A percentile compares a stretch with the other conserved stretches of the same genome.
Conservation (phyloP, 2,329 filamentous ascomycete genomes). For the Colletotrichum truncatum region DNA sequence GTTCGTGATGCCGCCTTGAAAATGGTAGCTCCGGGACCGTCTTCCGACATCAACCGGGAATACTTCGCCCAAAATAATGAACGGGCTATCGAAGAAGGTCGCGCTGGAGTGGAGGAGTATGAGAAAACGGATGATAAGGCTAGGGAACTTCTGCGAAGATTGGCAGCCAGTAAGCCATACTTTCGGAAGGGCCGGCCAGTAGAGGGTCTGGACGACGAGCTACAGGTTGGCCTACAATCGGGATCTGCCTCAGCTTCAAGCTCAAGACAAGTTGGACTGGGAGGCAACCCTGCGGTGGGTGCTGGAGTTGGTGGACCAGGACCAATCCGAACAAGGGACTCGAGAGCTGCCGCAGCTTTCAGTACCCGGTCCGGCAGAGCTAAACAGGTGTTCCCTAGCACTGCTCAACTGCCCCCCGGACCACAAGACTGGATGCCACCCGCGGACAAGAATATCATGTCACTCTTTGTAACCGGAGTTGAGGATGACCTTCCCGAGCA, state of each 20-base stretch:
- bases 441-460: constrained; percentile 85
- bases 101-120: constrained; percentile 86
- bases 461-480: constrained; percentile 92
- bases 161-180: constrained; percentile 95
- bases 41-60: constrained; percentile 93
- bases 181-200: constrained; percentile 87
- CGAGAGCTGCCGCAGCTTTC: constrained; percentile 58
- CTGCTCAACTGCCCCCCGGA: constrained; percentile 79
- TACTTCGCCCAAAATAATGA: constrained; percentile 99
- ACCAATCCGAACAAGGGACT: constrained; percentile 81
- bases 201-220: constrained; percentile 59
- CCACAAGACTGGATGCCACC: constrained; percentile 90
- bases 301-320: constrained; percentile 72
- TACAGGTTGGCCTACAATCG: constrained; percentile 28
- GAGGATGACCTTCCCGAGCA: constrained; percentile 96
- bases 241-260: constrained; percentile 43
- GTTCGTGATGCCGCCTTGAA: constrained; percentile 96
- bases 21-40: constrained; percentile 94
- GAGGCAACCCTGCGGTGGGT: constrained; percentile 59
- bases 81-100: constrained; percentile 91
- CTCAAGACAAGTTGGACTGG: constrained; percentile 14
- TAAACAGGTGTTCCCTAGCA: constrained; percentile 71
- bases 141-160: constrained; percentile 81
- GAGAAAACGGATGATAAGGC: constrained; percentile 98
- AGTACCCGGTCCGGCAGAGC: constrained; percentile 60